Conservation (phyloP, 2,329 filamentous ascomycete species). For the Neocatenulostroma microsporum region DNA sequence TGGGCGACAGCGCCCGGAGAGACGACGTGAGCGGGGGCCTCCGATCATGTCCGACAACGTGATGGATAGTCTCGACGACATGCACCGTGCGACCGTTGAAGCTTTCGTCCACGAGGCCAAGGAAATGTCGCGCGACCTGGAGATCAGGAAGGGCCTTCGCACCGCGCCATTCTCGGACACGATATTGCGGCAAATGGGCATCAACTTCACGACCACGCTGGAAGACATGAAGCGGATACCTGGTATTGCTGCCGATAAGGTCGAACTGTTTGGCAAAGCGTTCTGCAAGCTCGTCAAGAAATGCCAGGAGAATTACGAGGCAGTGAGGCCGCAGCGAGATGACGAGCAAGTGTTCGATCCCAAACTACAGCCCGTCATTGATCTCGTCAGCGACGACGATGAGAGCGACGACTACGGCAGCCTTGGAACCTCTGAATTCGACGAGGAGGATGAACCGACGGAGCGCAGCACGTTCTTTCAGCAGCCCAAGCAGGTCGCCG, state of each 20-base stretch:
- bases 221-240: conserved; percentile 57
- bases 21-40: conserved; percentile 40
- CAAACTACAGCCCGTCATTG: conserved; percentile 44
- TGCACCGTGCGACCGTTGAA: conserved; percentile 57
- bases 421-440: conserved; percentile 36
- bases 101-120: conserved; percentile 59
- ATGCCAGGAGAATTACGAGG: conserved; percentile 26
- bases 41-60: conserved; percentile 53
- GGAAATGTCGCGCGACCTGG: conserved; percentile 52
- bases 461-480: conserved; percentile 22
- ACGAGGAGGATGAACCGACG: conserved; percentile 26
- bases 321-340: conserved; percentile 39
- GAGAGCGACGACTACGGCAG: conserved; percentile 37
- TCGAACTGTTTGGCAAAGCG: conserved; percentile 52
- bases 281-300: conserved; percentile 54
- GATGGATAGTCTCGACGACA: conserved; percentile 47
- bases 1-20: conserved; percentile 33
- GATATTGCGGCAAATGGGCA: conserved; percentile 65
- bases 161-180: conserved; percentile 59
- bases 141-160: conserved; percentile 51
- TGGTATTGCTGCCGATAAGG: conserved; percentile 56
- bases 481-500: conserved; percentile 11
- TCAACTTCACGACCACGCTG: conserved; percentile 56
- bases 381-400: conserved; percentile 38
- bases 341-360: conserved; percentile 39